phyloP scores from a whole-genome alignment of 768 basidiomycete species.

The Amyloporia xantha region DNA sequence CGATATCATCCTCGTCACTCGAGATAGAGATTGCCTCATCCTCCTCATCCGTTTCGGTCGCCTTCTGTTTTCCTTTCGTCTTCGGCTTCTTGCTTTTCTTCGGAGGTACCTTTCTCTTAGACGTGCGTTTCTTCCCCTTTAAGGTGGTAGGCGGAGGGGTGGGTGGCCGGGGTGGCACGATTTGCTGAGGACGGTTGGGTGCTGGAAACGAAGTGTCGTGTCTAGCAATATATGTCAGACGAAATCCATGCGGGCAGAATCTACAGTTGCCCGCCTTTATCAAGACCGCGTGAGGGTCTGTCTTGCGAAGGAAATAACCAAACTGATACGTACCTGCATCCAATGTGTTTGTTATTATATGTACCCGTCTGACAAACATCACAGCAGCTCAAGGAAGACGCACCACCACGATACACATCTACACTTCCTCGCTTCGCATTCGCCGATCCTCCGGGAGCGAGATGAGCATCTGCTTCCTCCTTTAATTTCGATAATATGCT shows the following conservation, averaged over 20 bases:
- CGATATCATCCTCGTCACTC: constrained; percentile 9
- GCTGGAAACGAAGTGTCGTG: constrained; percentile 35
- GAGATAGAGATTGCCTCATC: constrained; percentile 11
- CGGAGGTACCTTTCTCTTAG: neutral
- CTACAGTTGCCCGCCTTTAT: constrained; percentile 51
- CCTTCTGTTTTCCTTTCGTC: constrained; percentile 22
- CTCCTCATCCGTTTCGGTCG: constrained; percentile 17
- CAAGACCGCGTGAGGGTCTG: constrained; percentile 74
- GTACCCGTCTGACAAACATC: neutral
- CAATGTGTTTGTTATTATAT: neutral
- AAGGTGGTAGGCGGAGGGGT: constrained; percentile 3
- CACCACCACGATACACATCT: constrained; percentile 83
- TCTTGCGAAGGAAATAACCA: constrained; percentile 82
- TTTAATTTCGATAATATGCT: constrained; percentile 66
- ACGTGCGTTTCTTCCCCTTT: constrained; percentile 22
- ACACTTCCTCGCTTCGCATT: constrained; percentile 62
- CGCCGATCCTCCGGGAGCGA: constrained; percentile 34
- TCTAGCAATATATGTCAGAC: constrained; percentile 22
- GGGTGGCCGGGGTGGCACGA: constrained; percentile 7
- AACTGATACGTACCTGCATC: constrained; percentile 78
- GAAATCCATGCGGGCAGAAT: neutral
- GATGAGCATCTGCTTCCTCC: constrained; percentile 44
- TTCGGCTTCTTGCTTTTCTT: constrained; percentile 30
- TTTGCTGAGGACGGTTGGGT: constrained; percentile 19
- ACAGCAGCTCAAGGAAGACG: constrained; percentile 11